phyloP scores from a whole-genome alignment of 176 grass and related monocot species.

The Cocos nucifera region DNA sequence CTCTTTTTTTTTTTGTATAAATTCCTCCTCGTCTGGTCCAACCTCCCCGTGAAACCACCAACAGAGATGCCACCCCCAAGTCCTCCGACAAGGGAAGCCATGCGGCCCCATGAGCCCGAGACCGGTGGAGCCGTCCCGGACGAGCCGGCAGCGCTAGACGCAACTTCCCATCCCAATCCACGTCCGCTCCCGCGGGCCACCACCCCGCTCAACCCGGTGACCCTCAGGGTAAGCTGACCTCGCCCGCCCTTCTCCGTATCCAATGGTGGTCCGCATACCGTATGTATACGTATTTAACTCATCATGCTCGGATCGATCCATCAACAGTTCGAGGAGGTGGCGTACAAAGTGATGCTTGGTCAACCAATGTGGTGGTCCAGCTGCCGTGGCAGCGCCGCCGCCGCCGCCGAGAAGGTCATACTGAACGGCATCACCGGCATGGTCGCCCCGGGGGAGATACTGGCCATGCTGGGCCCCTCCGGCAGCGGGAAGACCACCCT shows the following conservation, averaged over 20 bases:
- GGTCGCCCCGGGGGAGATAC: slow-evolving; percentile 36
- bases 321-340: slow-evolving; percentile 32
- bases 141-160: not conserved
- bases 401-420: slow-evolving; percentile 10
- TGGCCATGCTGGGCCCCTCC: slow-evolving; percentile 40
- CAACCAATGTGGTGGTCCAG: not conserved
- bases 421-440: slow-evolving; percentile 31
- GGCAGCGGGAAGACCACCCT: slow-evolving; percentile 49
- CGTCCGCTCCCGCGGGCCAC: slow-evolving; percentile 20
- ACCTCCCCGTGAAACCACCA: no score
- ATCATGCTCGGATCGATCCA: no score
- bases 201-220: slow-evolving; percentile 42
- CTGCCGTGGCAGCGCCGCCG: no score
- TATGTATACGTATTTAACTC: no score
- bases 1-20: no score
- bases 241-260: no score
- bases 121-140: not conserved
- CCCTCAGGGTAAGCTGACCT: slow-evolving; percentile 47
- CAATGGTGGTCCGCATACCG: no score
- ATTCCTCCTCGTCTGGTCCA: no score
- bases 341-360: slow-evolving; percentile 26
- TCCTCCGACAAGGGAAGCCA: not conserved
- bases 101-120: slow-evolving; percentile 7
- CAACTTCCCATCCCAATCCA: slow-evolving; percentile 6
- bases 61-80: no score